A percentile compares a stretch with the other conserved stretches of the same genome.
Conservation (phyloP, 2,329 filamentous ascomycete genomes). For the Verticillium nonalfalfae region DNA sequence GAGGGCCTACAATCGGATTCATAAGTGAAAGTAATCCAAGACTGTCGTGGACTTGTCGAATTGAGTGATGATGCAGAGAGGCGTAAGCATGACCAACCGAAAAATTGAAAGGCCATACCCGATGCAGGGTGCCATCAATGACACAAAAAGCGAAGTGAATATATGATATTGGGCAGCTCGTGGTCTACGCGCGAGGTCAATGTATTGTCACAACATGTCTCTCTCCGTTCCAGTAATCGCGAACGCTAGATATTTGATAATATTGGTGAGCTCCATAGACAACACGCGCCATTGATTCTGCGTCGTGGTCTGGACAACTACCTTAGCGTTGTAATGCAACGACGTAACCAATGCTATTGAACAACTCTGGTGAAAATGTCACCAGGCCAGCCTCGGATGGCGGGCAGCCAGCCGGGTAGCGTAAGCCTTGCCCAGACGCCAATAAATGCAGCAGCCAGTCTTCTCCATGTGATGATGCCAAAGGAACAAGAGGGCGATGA, state of each 20-base stretch:
- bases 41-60: too few relatives aligned
- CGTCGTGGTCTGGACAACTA: not conserved
- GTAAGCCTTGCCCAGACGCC: not conserved
- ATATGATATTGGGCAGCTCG: too few relatives aligned
- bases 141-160: too few relatives aligned
- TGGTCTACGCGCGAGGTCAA: too few relatives aligned
- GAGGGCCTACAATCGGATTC: too few relatives aligned
- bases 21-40: too few relatives aligned
- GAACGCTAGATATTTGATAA: not conserved
- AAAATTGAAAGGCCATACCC: too few relatives aligned
- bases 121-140: too few relatives aligned
- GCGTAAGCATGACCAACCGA: too few relatives aligned
- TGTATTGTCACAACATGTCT: too few relatives aligned
- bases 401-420: not conserved
- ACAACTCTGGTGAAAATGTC: not conserved
- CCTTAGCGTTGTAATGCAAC: not conserved
- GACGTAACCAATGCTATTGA: not conserved
- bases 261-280: not conserved
- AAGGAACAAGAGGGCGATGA: not conserved
- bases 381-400: not conserved
- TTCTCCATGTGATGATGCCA: not conserved
- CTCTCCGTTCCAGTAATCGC: too few relatives aligned
- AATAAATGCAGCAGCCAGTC: not conserved
- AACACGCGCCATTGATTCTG: not conserved
- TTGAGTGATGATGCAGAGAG: too few relatives aligned